These are phyloP conservation scores for Coix lacrymajobi DNA, from an alignment of 176 grass and related monocot species.

Conservation along the genomic window DNA sequence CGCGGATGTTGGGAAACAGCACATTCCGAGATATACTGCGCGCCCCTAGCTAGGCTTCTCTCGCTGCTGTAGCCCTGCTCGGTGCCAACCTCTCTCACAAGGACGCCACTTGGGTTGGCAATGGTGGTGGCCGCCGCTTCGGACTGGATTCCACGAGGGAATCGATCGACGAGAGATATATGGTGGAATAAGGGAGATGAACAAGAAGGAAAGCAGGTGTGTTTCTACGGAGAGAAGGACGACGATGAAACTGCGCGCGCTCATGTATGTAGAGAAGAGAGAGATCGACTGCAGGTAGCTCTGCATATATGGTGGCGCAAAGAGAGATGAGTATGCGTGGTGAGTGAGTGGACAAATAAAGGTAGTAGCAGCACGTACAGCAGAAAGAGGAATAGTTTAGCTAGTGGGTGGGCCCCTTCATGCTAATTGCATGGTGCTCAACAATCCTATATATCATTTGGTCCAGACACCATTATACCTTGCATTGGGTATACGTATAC, in stretches of 20 bases:
- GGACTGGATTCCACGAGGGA: background rate
- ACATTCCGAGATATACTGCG: conserved; percentile 77
- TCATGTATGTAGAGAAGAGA: background rate
- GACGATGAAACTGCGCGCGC: background rate
- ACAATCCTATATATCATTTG: background rate
- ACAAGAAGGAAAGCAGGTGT: background rate
- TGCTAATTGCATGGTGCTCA: conserved; percentile 19
- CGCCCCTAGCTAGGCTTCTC: conserved; percentile 31
- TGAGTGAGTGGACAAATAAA: background rate
- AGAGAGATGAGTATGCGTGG: background rate
- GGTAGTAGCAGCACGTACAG: background rate
- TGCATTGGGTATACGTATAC: conserved; percentile 6
- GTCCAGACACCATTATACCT: conserved; percentile 14
- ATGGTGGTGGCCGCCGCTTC: conserved; percentile 11
- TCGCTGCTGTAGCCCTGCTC: conserved; percentile 37
- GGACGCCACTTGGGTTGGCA: conserved; percentile 16
- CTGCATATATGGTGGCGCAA: background rate
- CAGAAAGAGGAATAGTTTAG: background rate
- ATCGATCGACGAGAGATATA: background rate
- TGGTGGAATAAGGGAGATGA: background rate
- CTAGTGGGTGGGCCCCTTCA: background rate
- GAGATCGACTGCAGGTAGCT: background rate
- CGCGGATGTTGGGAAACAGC: conserved; percentile 53
- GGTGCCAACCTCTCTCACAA: conserved; percentile 25
- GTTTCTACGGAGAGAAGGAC: background rate